A percentile compares a stretch with the other conserved stretches of the same genome.
Evolutionary conservation across 495 filamentous ascomycete genomes (phyloP).

Genomic region (Penicillium cosmopolitanum): DNA sequence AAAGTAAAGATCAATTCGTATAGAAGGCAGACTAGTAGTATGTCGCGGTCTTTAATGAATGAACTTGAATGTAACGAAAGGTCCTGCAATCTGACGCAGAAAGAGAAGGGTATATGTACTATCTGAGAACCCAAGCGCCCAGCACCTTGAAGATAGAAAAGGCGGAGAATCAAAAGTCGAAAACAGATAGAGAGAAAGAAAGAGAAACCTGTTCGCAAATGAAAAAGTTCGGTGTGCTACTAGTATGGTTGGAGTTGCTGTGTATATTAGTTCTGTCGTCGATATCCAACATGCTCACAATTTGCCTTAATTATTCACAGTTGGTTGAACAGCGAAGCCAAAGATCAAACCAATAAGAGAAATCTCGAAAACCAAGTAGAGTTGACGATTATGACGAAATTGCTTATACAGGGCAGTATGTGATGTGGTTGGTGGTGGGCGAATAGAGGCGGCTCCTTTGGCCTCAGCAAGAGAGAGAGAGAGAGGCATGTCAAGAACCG

Average conservation of each 20-base stretch:
- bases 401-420: neutral
- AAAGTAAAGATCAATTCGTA: too few species aligned
- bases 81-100: neutral
- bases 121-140: slow-evolving; percentile 16
- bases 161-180: neutral
- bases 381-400: neutral
- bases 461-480: neutral
- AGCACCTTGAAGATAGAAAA: slow-evolving; percentile 8
- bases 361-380: neutral
- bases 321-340: neutral
- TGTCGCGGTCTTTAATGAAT: neutral
- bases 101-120: slow-evolving; percentile 18
- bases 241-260: neutral
- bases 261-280: neutral
- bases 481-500: neutral
- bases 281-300: neutral
- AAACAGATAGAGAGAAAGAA: neutral
- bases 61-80: neutral
- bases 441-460: neutral
- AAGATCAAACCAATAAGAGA: neutral
- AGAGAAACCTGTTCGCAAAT: neutral
- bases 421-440: too few species aligned
- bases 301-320: neutral
- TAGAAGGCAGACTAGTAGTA: too few species aligned
- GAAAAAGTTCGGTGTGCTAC: neutral